Evolutionary conservation across 1,284 basidiomycete species (phyloP), one percentile per base, ranked within the genome.

Genomic region (Rhodotorula sp.): DNA sequence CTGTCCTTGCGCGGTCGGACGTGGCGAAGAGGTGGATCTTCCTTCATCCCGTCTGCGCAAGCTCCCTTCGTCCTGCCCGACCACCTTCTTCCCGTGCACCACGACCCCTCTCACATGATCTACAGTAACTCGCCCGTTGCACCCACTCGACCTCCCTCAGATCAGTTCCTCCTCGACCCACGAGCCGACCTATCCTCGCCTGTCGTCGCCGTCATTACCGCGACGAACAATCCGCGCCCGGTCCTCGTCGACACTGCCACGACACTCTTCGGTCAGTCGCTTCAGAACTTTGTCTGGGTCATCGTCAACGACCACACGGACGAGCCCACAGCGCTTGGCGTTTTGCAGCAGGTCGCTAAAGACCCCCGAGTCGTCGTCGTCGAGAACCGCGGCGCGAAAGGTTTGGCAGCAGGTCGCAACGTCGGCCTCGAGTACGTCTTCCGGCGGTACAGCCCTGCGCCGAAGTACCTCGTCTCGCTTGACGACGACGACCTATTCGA

Each of bases 401-500:
- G 74, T 8, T 58, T 75, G 15, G 62, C 69, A 8, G 67, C 63
- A 13, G 51, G 64, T 0, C 54, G 74, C 13, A 75, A 75, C 65
- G 65, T 71, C 56, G 74, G 65, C 4, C n/a, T 75, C 46, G 65
- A 71, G 22, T 47, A 64, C 51, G 51, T 73, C 44, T 54, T 59
- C n/a, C 11, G 31, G 16, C 64, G 62, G 26, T 64, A 34, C 30
- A 44, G 64, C 48, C 44, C 59, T 28, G 44, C 64, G 30, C 61
- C 70, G 8, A 44, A 59, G 30, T 74, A 68, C 64, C 34, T 74
- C 51, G 34, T 67, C 62, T 57, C 59, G 46, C 66, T 75, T 28
- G 74, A 75, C 62, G 74, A 75, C 63, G 74, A 75, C 65, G 74
- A 75, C 57, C 59, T 74, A 56, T 72, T 72, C 62, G 74, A 75